phyloP scores from a whole-genome alignment of 225 moss, liverwort and hornwort genomes.

The Bryum argenteum region DNA sequence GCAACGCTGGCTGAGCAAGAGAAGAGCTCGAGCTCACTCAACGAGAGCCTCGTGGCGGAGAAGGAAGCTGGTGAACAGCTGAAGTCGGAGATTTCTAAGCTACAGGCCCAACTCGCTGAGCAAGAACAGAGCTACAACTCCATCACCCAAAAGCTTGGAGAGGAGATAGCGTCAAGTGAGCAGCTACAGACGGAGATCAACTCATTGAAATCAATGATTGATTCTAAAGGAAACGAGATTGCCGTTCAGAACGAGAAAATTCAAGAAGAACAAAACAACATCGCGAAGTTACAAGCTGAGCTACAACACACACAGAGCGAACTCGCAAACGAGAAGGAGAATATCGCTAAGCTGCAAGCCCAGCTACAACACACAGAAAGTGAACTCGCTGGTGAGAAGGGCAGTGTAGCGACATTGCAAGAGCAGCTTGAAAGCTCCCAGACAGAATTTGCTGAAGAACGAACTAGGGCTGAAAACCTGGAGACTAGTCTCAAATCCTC shows the following conservation, averaged over 20 bases:
- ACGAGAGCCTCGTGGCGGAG: constrained; percentile 34
- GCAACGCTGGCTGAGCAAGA: constrained; percentile 33
- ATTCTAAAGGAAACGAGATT: constrained; percentile 43
- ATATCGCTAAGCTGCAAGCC: constrained; percentile 17
- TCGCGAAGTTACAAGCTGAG: constrained; percentile 22
- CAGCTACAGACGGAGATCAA: constrained; percentile 31
- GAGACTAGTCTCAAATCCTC: constrained; percentile 29
- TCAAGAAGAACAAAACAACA: constrained; percentile 27
- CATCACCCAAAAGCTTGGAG: constrained; percentile 24
- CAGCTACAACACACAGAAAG: constrained; percentile 32
- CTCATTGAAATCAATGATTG: constrained; percentile 23
- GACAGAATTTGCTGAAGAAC: constrained; percentile 32
- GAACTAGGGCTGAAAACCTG: constrained; percentile 23
- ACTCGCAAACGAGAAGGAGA: no score
- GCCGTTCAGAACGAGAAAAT: constrained; percentile 27
- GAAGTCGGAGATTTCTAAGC: constrained; percentile 28
- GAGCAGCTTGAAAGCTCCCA: constrained; percentile 28
- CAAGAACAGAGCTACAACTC: constrained; percentile 28
- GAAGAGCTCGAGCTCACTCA: constrained; percentile 33
- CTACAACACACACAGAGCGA: constrained; percentile 23
- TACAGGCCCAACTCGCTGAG: constrained; percentile 35
- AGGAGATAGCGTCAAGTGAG: constrained; percentile 30
- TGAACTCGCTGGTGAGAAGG: constrained; percentile 40
- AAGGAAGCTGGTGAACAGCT: constrained; percentile 32
- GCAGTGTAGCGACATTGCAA: constrained; percentile 20